Evolutionary conservation across 768 basidiomycete species (phyloP), one percentile per base, ranked within the genome.

Genomic region (Lactarius evosmus): DNA sequence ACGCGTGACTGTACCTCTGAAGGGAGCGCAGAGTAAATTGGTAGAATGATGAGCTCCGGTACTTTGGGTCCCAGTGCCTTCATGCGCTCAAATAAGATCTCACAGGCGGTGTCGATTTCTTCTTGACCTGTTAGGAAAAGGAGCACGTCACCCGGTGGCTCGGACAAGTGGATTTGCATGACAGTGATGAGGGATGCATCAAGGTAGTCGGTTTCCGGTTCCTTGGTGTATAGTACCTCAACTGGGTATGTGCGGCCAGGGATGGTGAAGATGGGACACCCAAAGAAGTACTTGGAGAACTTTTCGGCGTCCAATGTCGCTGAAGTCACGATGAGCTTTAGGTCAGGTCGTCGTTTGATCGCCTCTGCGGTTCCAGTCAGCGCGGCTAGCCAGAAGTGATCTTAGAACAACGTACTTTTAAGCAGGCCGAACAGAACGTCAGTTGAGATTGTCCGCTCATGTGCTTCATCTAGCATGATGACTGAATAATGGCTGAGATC

Each of bases 241-340:
- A 98, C 97, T 7, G 97, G 97, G 77, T 93, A 98, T n/a, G 95
- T 95, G 71, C 95, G 88, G 69, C 97, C 97, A n/a, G 97, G 97
- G 68, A 99, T 98, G 40, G 96, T 97, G 82, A 98, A 98, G 75
- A 99, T 98, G 32, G 97, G 96, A 75, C 95, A 98, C 7, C 91
- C 93, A 74, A 89, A 97, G 81, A 99, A 99, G 81, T 99, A 99
- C 72, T 95, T 95, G 27, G 96, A 95, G 76, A 99, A 99, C 79
- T 98, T 98, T 77, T 98, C 96, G 60, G 97, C 96, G 67, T 99
- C 96, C n/a, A 99, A 81, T 1, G 97, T 99, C 1, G 97, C 97
- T 0, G 97, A 98, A 0, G 97, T 98, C 63, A 98, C 96, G 68
- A 99, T 98, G 62, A 99, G 82, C 73, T 98, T 98, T 68, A 99